Evolutionary conservation across 2,329 filamentous ascomycete genomes (phyloP), one percentile per base, ranked within the genome.

Genomic region (Scedosporium minutisporum): DNA sequence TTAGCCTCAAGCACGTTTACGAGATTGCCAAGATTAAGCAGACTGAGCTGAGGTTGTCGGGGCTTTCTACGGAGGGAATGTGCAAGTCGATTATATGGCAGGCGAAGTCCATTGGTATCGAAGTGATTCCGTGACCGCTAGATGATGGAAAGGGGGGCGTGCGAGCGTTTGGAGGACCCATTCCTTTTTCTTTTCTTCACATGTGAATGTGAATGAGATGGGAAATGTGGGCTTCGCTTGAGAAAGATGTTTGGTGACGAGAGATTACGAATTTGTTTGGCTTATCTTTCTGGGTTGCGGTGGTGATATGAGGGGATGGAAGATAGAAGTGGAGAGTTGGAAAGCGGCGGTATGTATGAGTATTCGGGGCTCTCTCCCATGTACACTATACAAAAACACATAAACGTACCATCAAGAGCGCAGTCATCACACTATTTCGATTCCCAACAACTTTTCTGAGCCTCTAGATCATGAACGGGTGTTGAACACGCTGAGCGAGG

Each of bases 1-100:
- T 99, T 63, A 95, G 89, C 70, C 78, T 99, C 71, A 99, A 99
- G 81, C 95, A 99, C 77, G 80, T 99, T 23, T 97, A 92, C 77
- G 93, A 97, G 78, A 97, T 99, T 75, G 95, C 95, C 67, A 93
- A 91, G 81, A 96, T 99, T 71, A 99, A 99, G 83, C 88, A 91
- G 68, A 79, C 82, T 61, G 90, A 95, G 76, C 77, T 87, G 65
- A 82, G 90, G 64, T 75, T 93, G 65, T 91, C 89, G 2, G 90
- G 89, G 1, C 72, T 91, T 69, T 82, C 84, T 58, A 75, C 93
- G 61, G 81, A 91, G 72, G 87, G 87, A 1, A 71, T 93, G 29
- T 91, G 89, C 77, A 87, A 83, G 75, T 85, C 86, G 62, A 80
- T 93, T 65, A 90, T 93, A 67, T 87, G 80, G 67, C 87, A 90